phyloP scores from a whole-genome alignment of 2,329 filamentous ascomycete species.

The Coniochaeta sp. region DNA sequence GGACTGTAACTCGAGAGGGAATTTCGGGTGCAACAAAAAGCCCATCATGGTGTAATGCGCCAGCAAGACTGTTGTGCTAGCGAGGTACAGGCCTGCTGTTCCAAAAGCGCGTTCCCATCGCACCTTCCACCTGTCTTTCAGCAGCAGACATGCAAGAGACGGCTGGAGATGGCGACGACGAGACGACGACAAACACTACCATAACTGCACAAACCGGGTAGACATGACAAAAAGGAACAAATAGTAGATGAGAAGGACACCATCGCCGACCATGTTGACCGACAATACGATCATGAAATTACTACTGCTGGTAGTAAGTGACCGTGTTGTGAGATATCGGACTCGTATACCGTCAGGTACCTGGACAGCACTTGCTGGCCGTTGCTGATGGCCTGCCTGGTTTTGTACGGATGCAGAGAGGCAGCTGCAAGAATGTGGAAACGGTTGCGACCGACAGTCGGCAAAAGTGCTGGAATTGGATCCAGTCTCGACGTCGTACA shows the following conservation, averaged over 20 bases:
- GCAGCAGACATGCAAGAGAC: not conserved
- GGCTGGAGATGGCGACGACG: not conserved
- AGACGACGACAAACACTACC: not conserved
- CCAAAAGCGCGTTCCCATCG: not conserved
- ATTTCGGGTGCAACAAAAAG: not conserved
- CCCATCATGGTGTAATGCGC: no score
- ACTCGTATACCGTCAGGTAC: not conserved
- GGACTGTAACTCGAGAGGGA: not conserved
- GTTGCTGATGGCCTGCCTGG: not conserved
- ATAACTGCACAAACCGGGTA: not conserved
- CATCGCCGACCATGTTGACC: not conserved
- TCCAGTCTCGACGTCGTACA: not conserved
- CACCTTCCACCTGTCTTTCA: not conserved
- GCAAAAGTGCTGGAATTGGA: not conserved
- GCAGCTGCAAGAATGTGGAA: not conserved
- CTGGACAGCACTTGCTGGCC: not conserved
- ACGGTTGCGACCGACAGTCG: not conserved
- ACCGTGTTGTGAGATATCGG: not conserved
- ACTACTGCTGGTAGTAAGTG: not conserved
- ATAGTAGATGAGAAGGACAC: not conserved
- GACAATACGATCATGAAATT: no score
- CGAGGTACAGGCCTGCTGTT: not conserved
- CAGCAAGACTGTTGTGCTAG: no score
- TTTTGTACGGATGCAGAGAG: not conserved
- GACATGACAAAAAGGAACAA: not conserved